Conservation (phyloP, 176 grass and related monocot genomes). For the Carex pumila region DNA sequence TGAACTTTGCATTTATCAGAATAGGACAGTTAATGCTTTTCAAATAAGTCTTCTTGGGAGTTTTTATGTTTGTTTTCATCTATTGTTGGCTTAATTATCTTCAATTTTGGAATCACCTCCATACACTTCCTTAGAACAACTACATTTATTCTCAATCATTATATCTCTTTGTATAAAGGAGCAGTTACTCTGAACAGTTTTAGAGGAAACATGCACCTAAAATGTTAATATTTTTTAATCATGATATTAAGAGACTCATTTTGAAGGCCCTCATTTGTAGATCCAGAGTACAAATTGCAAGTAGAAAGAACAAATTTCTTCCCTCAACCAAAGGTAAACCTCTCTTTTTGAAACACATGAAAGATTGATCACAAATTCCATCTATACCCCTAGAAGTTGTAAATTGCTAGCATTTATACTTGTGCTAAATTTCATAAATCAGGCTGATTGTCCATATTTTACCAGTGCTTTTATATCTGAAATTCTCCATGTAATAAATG, state of each 20-base stretch:
- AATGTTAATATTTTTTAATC: not conserved
- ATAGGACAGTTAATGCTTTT: not conserved
- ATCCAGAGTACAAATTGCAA: slow-evolving; percentile 82
- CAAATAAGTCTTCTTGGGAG: not conserved
- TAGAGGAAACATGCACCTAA: not conserved
- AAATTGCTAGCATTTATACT: not conserved
- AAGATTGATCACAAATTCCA: not conserved
- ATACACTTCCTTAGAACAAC: not conserved
- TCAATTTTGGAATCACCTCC: not conserved
- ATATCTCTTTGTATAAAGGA: not conserved
- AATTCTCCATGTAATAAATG: not conserved
- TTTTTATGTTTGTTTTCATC: not conserved
- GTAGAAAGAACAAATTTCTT: slow-evolving; percentile 79
- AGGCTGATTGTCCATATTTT: not conserved
- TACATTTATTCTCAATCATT: not conserved
- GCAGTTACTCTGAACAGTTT: not conserved
- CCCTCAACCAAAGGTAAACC: slow-evolving; percentile 70
- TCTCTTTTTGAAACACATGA: not conserved
- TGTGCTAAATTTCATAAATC: not conserved
- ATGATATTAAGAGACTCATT: not conserved
- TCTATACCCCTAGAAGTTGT: not conserved
- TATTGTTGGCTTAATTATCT: not conserved
- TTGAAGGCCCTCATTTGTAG: slow-evolving; percentile 23
- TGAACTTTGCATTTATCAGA: not conserved
- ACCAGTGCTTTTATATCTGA: not conserved